Percentiles rank a stretch among this genome's conserved stretches.
phyloP scores from a whole-genome alignment of 345 rosid species.

The Kandelia obovata region DNA sequence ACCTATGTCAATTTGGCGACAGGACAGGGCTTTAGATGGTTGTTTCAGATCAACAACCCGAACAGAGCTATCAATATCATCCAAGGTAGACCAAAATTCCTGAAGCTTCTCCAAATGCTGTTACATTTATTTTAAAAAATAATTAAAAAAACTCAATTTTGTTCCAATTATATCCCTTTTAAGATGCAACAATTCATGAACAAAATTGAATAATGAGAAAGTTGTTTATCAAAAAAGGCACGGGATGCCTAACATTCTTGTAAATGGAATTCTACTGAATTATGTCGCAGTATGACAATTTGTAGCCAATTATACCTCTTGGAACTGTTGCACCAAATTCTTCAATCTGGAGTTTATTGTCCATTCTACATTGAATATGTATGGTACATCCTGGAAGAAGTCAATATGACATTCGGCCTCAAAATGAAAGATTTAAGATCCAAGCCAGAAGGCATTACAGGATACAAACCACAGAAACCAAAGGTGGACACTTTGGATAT shows the following conservation, averaged over 20 bases:
- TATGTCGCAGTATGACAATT: neutral
- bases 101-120: conserved; percentile 70
- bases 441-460: conserved; percentile 7
- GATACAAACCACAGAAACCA: conserved; percentile 61
- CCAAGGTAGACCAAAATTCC: conserved; percentile 73
- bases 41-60: conserved; percentile 46
- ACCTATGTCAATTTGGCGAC: conserved; percentile 52
- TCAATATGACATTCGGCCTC: conserved; percentile 5
- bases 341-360: conserved; percentile 55
- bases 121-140: neutral
- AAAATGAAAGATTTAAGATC: conserved; percentile 1
- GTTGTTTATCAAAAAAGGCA: neutral
- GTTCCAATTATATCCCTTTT: neutral
- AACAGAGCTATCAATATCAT: conserved; percentile 66
- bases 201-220: conserved; percentile 7
- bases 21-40: conserved; percentile 41
- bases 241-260: neutral
- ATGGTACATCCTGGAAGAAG: conserved; percentile 59
- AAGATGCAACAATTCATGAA: neutral
- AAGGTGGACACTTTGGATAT: conserved; percentile 62
- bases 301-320: conserved; percentile 34
- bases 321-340: conserved; percentile 51
- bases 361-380: conserved; percentile 56
- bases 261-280: neutral
- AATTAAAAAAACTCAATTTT: neutral